Evolutionary conservation across 2,329 filamentous ascomycete species (phyloP).

Genomic region (Sarocladium brachiariae): DNA sequence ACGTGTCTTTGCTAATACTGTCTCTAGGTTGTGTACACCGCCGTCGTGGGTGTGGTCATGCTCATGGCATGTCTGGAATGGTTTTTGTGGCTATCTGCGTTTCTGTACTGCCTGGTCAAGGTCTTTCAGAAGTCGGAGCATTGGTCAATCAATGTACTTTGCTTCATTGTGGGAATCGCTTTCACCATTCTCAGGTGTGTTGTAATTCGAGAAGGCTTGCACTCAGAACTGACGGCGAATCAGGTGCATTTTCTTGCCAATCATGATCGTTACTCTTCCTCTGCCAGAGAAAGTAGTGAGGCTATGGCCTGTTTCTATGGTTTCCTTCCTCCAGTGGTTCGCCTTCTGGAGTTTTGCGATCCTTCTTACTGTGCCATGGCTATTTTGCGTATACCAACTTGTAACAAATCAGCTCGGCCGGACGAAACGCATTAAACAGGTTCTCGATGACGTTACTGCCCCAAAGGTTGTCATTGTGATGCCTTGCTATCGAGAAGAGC

Average conservation of each 20-base stretch:
- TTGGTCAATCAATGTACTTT: conserved; percentile 72
- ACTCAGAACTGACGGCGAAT: conserved; percentile 13
- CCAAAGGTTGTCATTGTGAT: conserved; percentile 95
- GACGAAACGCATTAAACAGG: conserved; percentile 72
- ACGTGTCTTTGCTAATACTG: background rate
- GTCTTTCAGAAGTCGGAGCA: conserved; percentile 86
- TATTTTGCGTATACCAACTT: conserved; percentile 87
- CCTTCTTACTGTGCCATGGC: conserved; percentile 81
- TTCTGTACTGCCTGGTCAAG: conserved; percentile 84
- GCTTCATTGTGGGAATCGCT: conserved; percentile 64
- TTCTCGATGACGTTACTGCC: conserved; percentile 76
- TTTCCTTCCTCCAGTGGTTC: conserved; percentile 79
- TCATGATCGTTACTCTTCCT: conserved; percentile 90
- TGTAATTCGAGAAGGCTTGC: background rate
- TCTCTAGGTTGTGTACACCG: conserved; percentile 74
- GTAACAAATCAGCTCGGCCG: conserved; percentile 82
- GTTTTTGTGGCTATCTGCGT: conserved; percentile 91
- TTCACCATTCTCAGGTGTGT: conserved; percentile 71
- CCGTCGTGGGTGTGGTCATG: conserved; percentile 76
- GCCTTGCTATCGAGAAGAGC: conserved; percentile 92
- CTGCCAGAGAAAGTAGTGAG: conserved; percentile 65
- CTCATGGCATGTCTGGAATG: conserved; percentile 82
- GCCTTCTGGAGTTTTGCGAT: conserved; percentile 89
- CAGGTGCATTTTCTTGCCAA: conserved; percentile 79
- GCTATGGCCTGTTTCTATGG: conserved; percentile 64